Conservation (phyloP, 2,329 filamentous ascomycete species). For the Stachybotrys elegans region DNA sequence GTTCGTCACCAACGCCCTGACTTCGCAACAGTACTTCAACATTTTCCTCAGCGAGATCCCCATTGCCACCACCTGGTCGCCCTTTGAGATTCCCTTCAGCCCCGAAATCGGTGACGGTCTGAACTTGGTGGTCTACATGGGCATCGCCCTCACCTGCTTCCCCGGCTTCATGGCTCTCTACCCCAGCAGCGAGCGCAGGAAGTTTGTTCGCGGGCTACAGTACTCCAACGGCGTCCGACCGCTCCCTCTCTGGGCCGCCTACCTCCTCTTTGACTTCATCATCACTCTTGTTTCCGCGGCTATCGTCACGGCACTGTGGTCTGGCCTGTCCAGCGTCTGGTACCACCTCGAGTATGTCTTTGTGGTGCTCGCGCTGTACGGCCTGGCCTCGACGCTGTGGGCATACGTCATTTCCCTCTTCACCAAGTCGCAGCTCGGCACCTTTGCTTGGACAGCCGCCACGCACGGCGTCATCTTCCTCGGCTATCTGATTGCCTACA, state of each 20-base stretch:
- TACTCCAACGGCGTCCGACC: conserved; percentile 88
- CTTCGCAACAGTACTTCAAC: conserved; percentile 61
- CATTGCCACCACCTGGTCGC: conserved; percentile 67
- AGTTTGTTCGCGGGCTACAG: conserved; percentile 76
- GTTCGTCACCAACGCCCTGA: conserved; percentile 51
- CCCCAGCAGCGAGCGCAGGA: conserved; percentile 75
- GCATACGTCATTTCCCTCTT: conserved; percentile 80
- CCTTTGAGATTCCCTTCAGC: conserved; percentile 70
- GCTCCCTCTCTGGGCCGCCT: conserved; percentile 79
- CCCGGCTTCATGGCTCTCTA: conserved; percentile 88
- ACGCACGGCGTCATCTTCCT: conserved; percentile 69
- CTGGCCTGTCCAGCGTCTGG: conserved; percentile 60
- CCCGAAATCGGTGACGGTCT: conserved; percentile 66
- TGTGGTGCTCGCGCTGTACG: conserved; percentile 74
- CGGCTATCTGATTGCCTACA: conserved; percentile 66
- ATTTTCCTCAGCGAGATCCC: conserved; percentile 61
- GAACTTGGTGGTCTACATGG: conserved; percentile 77
- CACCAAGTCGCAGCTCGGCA: conserved; percentile 70
- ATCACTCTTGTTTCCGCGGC: conserved; percentile 64
- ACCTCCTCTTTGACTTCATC: conserved; percentile 73
- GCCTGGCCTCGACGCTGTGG: conserved; percentile 69
- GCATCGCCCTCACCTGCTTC: conserved; percentile 70
- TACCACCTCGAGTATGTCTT: conserved; percentile 80
- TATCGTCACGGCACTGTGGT: conserved; percentile 65
- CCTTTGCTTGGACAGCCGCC: conserved; percentile 78